Conservation (phyloP, 805 yeast species). For the Suhomyces pyralidae region DNA sequence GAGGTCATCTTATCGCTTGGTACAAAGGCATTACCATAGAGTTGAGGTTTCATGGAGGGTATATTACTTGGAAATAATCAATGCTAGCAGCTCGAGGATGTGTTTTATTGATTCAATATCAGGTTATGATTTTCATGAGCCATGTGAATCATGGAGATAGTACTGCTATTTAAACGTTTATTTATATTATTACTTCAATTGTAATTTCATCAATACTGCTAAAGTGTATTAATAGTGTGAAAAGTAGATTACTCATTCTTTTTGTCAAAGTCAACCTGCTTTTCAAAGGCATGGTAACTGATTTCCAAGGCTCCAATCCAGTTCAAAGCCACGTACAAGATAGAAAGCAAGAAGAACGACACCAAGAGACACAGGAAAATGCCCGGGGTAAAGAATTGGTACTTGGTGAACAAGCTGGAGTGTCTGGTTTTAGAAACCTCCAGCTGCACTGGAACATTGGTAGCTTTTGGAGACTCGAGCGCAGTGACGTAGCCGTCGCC, state of each 20-base stretch:
- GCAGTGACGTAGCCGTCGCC: slow-evolving; percentile 21
- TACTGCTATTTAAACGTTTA: too few relatives aligned
- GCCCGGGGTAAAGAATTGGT: slow-evolving; percentile 77
- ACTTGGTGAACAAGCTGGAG: slow-evolving; percentile 56
- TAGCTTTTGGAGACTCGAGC: slow-evolving; percentile 11
- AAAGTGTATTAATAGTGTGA: too few relatives aligned
- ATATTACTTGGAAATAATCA: too few relatives aligned
- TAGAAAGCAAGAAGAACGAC: slow-evolving; percentile 52
- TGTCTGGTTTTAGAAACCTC: slow-evolving; percentile 4
- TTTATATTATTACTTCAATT: too few relatives aligned
- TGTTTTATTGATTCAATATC: too few relatives aligned
- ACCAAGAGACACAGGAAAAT: slow-evolving; percentile 74
- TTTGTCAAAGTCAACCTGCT: slow-evolving; percentile 52
- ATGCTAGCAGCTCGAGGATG: too few relatives aligned
- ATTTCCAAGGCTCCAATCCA: slow-evolving; percentile 74
- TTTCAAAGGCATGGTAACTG: slow-evolving; percentile 80
- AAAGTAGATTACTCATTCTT: slow-evolving; percentile 23
- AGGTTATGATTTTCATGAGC: too few relatives aligned
- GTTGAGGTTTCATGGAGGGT: too few relatives aligned
- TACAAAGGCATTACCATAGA: too few relatives aligned
- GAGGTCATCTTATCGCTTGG: too few relatives aligned
- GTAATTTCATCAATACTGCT: too few relatives aligned
- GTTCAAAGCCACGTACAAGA: slow-evolving; percentile 59
- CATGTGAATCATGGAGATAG: too few relatives aligned
- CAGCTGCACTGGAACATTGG: slow-evolving; percentile 1